Conservation (phyloP, 2,329 filamentous ascomycete genomes). For the Beauveria medogensis region DNA sequence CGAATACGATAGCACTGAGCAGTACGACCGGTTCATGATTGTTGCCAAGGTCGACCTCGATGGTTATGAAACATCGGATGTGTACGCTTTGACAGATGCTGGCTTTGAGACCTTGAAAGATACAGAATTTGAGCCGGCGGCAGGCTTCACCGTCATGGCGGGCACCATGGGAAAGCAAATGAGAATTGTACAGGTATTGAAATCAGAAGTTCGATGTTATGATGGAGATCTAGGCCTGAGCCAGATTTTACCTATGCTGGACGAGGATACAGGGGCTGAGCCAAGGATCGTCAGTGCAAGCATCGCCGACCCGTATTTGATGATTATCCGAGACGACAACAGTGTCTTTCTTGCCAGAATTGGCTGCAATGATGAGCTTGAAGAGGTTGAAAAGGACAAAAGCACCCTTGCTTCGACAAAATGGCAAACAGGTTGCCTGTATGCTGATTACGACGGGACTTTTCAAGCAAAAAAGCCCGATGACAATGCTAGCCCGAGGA, state of each 20-base stretch:
- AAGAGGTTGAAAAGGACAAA: conserved; percentile 64
- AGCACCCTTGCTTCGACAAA: conserved; percentile 50
- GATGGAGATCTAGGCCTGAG: conserved; percentile 81
- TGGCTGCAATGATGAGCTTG: conserved; percentile 70
- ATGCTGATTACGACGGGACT: conserved; percentile 54
- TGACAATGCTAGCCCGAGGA: conserved; percentile 34
- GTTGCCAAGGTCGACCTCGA: conserved; percentile 63
- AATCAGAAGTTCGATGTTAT: conserved; percentile 81
- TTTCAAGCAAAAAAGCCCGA: conserved; percentile 41
- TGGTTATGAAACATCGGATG: conserved; percentile 67
- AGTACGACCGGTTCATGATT: conserved; percentile 75
- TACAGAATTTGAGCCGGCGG: conserved; percentile 86
- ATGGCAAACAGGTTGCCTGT: conserved; percentile 80
- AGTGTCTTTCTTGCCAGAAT: conserved; percentile 73
- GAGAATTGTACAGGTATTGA: conserved; percentile 79
- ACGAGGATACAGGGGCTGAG: conserved; percentile 80
- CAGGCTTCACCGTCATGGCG: conserved; percentile 79
- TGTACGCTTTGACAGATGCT: conserved; percentile 66
- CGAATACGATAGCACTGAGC: conserved; percentile 51
- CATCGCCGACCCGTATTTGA: conserved; percentile 77
- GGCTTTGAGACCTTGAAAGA: conserved; percentile 68
- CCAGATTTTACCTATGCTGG: conserved; percentile 87
- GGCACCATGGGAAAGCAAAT: conserved; percentile 73
- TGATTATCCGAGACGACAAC: conserved; percentile 76
- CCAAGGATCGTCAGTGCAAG: conserved; percentile 71